A percentile compares a stretch with the other conserved stretches of the same genome.
These are phyloP conservation scores for Penicillium angulare DNA, from an alignment of 495 filamentous ascomycete genomes.

Conservation along the genomic window DNA sequence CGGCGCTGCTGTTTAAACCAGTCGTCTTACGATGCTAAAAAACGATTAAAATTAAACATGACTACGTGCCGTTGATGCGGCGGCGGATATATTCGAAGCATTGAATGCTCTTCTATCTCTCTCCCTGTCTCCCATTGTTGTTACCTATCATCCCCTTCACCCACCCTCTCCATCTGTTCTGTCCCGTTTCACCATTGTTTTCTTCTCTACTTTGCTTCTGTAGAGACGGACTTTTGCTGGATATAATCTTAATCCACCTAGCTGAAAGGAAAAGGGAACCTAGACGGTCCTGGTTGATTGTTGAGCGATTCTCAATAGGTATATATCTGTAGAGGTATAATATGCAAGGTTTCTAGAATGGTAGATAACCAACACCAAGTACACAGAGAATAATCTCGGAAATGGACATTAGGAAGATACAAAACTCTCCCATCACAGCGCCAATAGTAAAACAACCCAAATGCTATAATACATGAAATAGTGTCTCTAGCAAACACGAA, in stretches of 20 bases:
- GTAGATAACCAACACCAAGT: background rate
- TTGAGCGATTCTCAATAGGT: background rate
- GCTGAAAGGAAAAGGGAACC: background rate
- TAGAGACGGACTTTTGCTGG: background rate
- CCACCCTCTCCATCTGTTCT: too few species aligned
- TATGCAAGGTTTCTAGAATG: background rate
- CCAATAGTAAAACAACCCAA: constrained; percentile 6
- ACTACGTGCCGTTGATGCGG: constrained; percentile 1
- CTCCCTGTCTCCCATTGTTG: too few species aligned
- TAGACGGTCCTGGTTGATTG: too few species aligned
- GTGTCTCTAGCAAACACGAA: too few species aligned
- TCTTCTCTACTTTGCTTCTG: background rate
- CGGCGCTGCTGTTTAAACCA: constrained; percentile 79
- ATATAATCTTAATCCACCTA: background rate
- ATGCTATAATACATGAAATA: constrained; percentile 33
- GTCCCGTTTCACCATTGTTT: background rate
- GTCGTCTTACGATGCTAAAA: constrained; percentile 2
- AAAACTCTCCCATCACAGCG: too few species aligned
- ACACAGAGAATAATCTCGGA: too few species aligned
- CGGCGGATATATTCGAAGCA: constrained; percentile 10
- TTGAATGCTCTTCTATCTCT: too few species aligned
- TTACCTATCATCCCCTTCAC: too few species aligned
- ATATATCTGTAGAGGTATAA: background rate
- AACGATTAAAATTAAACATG: constrained; percentile 19
- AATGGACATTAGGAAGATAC: too few species aligned